Conservation (phyloP, 306 rosid genomes). For the Dryas alaskensis region DNA sequence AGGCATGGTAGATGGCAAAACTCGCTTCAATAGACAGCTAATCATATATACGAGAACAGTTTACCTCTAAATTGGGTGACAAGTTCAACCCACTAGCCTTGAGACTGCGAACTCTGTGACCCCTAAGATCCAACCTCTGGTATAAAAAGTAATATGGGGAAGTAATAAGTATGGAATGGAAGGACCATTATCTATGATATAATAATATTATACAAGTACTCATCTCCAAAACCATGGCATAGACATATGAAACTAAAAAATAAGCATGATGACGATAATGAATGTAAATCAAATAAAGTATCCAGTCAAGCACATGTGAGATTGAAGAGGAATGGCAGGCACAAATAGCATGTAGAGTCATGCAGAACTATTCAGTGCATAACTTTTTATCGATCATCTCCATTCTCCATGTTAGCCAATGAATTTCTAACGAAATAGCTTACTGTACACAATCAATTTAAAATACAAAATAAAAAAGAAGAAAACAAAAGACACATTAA, state of each 20-base stretch:
- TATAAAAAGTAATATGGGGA: slow-evolving; percentile 20
- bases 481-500: too few relatives aligned
- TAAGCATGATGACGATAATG: neutral
- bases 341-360: too few relatives aligned
- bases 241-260: neutral
- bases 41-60: slow-evolving; percentile 12
- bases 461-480: too few relatives aligned
- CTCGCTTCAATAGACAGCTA: neutral
- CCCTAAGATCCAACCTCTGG: slow-evolving; percentile 97
- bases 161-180: slow-evolving; percentile 27
- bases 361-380: too few relatives aligned
- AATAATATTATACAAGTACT: neutral
- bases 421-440: too few relatives aligned
- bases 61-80: slow-evolving; percentile 93
- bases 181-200: neutral
- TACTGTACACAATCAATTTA: too few relatives aligned
- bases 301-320: too few relatives aligned
- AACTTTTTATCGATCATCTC: too few relatives aligned
- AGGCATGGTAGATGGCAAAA: neutral
- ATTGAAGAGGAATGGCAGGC: too few relatives aligned
- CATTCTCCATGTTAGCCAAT: too few relatives aligned
- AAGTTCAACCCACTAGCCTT: slow-evolving; percentile 85
- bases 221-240: neutral
- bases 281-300: too few relatives aligned
- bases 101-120: slow-evolving; percentile 91